These are phyloP conservation scores for Lenwebbia sp. DNA, from an alignment of 345 rosid species.

Conservation along the genomic window DNA sequence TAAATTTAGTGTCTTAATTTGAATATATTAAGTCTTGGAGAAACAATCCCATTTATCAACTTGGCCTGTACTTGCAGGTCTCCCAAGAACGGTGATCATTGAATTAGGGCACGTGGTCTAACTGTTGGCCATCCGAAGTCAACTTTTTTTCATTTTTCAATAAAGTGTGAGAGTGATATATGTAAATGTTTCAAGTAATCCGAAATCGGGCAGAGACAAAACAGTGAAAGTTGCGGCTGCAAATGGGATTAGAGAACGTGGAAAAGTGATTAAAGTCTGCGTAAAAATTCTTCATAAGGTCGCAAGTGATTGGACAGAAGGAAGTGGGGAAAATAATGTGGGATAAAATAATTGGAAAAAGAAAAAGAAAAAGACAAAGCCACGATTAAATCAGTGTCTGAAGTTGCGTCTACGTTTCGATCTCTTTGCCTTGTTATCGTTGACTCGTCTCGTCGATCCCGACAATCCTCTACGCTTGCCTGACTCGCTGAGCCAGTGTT, in stretches of 20 bases:
- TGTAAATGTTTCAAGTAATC: neutral
- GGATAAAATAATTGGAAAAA: neutral
- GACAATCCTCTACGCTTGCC: neutral
- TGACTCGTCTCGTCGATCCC: neutral
- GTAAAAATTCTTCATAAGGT: neutral
- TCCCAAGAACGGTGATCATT: neutral
- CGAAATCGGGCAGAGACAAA: neutral
- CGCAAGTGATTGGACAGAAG: neutral
- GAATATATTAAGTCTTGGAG: neutral
- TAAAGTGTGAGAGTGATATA: neutral
- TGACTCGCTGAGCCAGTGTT: neutral
- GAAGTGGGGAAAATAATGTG: neutral
- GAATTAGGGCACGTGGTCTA: neutral
- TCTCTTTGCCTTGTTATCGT: neutral
- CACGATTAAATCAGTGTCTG: neutral
- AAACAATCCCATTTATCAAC: neutral
- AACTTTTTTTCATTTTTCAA: neutral
- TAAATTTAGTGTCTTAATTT: neutral
- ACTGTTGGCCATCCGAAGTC: neutral
- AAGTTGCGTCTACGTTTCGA: slow-evolving; percentile 1
- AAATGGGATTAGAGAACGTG: neutral
- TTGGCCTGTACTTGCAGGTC: neutral
- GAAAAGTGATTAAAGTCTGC: neutral
- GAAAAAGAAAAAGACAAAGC: neutral
- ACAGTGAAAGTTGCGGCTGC: neutral